Evolutionary conservation across 805 yeast species (phyloP), one percentile per base, ranked within the genome.

Genomic region (Wickerhamiella domercqiae): DNA sequence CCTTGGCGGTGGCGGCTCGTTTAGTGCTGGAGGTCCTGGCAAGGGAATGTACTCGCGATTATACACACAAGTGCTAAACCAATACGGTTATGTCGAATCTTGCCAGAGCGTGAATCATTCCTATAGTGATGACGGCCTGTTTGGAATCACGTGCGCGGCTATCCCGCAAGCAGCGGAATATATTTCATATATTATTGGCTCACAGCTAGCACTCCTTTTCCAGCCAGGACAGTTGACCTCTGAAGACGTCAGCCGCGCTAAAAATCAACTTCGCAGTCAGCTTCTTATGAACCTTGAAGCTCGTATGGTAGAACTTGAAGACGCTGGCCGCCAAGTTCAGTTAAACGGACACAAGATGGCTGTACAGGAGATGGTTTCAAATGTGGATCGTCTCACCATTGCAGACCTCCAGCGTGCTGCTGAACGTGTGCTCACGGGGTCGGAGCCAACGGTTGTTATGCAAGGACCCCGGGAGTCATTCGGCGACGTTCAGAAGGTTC

Each of bases 1-100:
- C 17, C 62, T 90, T 11, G 98, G 98, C 31, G 96, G 97, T 26
- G 98, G 97, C 40, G 93, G 95, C 4, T 84, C 97, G 1, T 90
- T 90, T 54, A 77, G 93, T 15, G 97, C 98, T 7, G 98, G 98
- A 47, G 98, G 98, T 0, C 98, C 98, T 14, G 98, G 98, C 38
- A 90, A 90, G 59, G 98, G 98, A 3, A 86, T 90, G 97, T 90
- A 84, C 56, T 82, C 95, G 3, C 69, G 97, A 41, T 70, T 93
- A 18, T 90, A 84, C 62, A 82, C 94, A 0, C 73, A 84, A 48
- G 94, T 90, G 2, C 66, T 90, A 54, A 87, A 87, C 59, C 90
- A 78, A 55, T 81, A 79, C 54, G 93, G 93, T 29, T 86, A 78
- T 55, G 75, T 90, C 36, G 98, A 90, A 53, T 77, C 79, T 50